Evolutionary conservation across 345 rosid genomes (phyloP), one percentile per base, ranked within the genome.

Genomic region (Eucalyptus cladocalyx): DNA sequence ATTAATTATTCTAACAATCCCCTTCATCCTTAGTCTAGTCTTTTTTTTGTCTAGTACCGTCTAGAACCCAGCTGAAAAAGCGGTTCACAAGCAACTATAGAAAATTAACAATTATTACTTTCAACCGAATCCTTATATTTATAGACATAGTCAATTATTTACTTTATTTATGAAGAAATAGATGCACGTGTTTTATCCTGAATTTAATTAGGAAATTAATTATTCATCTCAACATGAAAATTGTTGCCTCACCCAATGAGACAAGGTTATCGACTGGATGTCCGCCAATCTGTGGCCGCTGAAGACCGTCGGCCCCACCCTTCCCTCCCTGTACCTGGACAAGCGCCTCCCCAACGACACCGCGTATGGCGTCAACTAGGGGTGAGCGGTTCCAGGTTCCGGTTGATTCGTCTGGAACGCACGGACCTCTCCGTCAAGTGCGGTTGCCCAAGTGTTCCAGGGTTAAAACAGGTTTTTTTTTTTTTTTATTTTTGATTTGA

Each of bases 301-400:
- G n/a, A 49, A 54, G 88, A 91, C 92, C 16, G 69, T 93, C 19
- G 93, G 93, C 60, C 92, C 93, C 23, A 89, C 91, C 12, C 48
- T 93, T 30, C 94, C 92, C 32, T 93, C 94, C 11, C 88, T 86
- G 54, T 93, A 89, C 87, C 86, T 93, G 43, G 93, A 91, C 89
- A 91, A 89, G 42, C 76, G 87, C 32, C 76, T 91, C 32, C 80
- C 89, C 62, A 60, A 76, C 12, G 93, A 91, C 45, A 89, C 12
- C 28, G 89, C 90, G 72, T 93, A 90, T 34, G 89, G 89, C 7
- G 32, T 91, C 88, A 91, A 58, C 72, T n/a, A n/a, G n/a, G n/a
- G n/a, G n/a, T n/a, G n/a, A n/a, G n/a, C n/a, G n/a, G n/a, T n/a
- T n/a, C n/a, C n/a, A n/a, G n/a, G n/a, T n/a, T n/a, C n/a, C n/a